A percentile compares a stretch with the other conserved stretches of the same genome.
Evolutionary conservation across 306 rosid species (phyloP).

Genomic region (Luffa aegyptiaca): DNA sequence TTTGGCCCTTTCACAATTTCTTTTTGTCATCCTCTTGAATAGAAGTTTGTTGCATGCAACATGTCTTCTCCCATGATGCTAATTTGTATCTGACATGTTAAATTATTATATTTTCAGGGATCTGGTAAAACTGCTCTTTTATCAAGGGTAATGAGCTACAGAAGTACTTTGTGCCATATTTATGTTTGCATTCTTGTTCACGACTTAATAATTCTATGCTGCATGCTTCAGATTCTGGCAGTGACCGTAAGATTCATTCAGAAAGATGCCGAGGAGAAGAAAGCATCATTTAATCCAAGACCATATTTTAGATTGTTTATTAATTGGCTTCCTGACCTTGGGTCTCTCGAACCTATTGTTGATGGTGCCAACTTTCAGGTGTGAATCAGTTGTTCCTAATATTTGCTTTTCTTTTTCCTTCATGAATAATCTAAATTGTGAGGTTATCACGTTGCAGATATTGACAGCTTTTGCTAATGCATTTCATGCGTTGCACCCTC

Average conservation of each 20-base stretch:
- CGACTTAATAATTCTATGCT: constrained; percentile 10
- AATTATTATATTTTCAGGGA: constrained; percentile 49
- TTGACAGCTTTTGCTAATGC: constrained; percentile 74
- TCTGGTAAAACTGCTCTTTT: constrained; percentile 53
- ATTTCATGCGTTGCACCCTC: constrained; percentile 91
- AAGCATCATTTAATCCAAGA: constrained; percentile 68
- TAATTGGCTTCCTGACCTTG: constrained; percentile 85
- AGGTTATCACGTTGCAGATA: constrained; percentile 43
- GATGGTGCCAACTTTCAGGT: constrained; percentile 98
- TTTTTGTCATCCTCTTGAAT: not conserved
- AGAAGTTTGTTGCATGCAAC: not conserved
- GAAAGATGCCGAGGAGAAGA: constrained; percentile 89
- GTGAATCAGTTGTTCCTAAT: constrained; percentile 11
- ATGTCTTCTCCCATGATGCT: not conserved
- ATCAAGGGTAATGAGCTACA: constrained; percentile 49
- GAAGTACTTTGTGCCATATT: not conserved
- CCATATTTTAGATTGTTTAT: constrained; percentile 90
- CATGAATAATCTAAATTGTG: constrained; percentile 12
- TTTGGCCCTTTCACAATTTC: not conserved
- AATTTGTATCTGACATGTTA: not conserved
- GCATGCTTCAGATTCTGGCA: constrained; percentile 51
- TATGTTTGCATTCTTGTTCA: not conserved
- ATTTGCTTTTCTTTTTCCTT: not conserved
- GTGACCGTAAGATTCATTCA: constrained; percentile 67
- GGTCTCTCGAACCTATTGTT: constrained; percentile 67